Conservation (phyloP, 176 grass and related monocot species). For the Oryza rufipogon region DNA sequence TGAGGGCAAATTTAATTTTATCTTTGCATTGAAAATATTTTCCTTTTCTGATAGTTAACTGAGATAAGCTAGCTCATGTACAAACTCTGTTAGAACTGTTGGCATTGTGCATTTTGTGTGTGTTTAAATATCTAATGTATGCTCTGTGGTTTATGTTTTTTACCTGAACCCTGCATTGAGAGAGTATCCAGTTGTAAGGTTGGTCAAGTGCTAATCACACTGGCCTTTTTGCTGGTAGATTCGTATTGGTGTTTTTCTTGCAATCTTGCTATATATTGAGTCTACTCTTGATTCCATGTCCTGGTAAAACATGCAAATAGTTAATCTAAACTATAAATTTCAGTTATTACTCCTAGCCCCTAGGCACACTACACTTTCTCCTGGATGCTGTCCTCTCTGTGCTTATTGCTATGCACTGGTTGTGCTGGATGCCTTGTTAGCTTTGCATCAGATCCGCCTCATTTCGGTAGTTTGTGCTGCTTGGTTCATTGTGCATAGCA, state of each 20-base stretch:
- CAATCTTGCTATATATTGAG: background rate
- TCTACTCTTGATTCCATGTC: background rate
- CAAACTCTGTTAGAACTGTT: background rate
- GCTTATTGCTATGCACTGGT: no score
- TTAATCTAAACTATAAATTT: no score
- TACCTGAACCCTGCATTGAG: background rate
- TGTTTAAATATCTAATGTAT: background rate
- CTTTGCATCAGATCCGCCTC: no score
- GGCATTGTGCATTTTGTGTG: background rate
- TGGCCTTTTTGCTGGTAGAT: slow-evolving; percentile 4
- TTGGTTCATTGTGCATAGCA: no score
- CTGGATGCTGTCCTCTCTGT: no score
- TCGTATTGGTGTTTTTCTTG: background rate
- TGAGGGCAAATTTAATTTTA: no score
- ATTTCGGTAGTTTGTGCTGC: no score
- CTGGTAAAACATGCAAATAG: background rate
- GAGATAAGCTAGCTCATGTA: background rate
- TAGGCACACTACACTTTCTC: no score
- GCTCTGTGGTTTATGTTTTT: background rate
- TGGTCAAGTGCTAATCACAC: background rate
- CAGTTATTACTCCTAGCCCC: no score
- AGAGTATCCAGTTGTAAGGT: slow-evolving; percentile 6
- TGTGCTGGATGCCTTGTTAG: no score
- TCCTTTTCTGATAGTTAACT: no score
- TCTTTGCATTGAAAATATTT: no score